Evolutionary conservation across 2,329 filamentous ascomycete species (phyloP).

Genomic region (Helotiales sp.): DNA sequence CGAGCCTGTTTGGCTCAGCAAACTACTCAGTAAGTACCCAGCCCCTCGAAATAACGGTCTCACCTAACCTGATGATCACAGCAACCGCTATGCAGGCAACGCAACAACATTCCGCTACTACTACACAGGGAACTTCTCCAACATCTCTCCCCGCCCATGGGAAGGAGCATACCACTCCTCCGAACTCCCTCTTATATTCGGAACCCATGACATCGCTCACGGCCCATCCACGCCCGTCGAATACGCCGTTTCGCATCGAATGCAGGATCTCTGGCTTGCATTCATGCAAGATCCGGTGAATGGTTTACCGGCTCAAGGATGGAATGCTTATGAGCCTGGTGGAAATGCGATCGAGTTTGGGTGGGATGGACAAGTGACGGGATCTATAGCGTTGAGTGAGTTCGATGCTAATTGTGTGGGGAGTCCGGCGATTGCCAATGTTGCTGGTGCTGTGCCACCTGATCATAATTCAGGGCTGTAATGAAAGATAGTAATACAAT

Average conservation of each 20-base stretch:
- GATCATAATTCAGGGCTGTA: conserved; percentile 5
- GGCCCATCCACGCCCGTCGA: conserved; percentile 27
- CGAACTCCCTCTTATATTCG: conserved; percentile 36
- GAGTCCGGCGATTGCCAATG: neutral
- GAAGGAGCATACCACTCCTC: conserved; percentile 36
- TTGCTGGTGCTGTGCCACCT: conserved; percentile 1
- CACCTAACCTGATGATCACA: neutral
- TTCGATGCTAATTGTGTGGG: conserved; percentile 10
- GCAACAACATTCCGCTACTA: conserved; percentile 32
- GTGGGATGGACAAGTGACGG: neutral
- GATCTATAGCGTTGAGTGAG: neutral
- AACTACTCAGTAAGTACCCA: conserved; percentile 10
- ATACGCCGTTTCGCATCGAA: conserved; percentile 23
- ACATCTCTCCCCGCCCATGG: conserved; percentile 30
- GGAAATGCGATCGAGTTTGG: conserved; percentile 16
- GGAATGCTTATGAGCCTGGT: conserved; percentile 12
- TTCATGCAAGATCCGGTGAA: conserved; percentile 36
- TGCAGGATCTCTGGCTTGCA: conserved; percentile 36
- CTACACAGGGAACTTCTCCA: conserved; percentile 36
- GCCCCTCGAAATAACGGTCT: neutral
- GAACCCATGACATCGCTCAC: conserved; percentile 21
- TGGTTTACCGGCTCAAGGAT: conserved; percentile 23
- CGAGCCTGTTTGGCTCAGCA: conserved; percentile 5
- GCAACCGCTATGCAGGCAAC: conserved; percentile 9
- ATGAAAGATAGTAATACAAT: neutral